phyloP scores from a whole-genome alignment of 2,329 filamentous ascomycete species.

The Tolypocladium paradoxum region DNA sequence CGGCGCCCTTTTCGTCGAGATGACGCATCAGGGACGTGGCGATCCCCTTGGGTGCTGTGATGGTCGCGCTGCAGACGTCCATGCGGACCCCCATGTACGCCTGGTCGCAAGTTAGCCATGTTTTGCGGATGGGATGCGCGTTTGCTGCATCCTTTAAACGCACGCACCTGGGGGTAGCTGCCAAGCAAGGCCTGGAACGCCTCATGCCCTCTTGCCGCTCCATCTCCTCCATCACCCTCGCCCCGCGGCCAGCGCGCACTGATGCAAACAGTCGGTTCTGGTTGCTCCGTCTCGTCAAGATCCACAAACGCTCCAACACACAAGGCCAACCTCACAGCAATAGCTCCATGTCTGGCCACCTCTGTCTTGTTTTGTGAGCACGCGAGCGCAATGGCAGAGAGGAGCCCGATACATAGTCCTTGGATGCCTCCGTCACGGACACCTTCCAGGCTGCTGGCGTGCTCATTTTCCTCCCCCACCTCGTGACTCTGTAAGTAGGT shows the following conservation, averaged over 20 bases:
- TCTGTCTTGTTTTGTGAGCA: not conserved
- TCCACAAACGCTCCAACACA: not conserved
- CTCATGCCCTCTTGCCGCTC: no score
- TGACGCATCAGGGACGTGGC: not conserved
- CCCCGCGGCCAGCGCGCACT: not conserved
- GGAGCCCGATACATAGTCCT: not conserved
- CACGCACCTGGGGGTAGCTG: not conserved
- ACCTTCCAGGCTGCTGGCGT: not conserved
- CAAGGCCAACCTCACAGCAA: not conserved
- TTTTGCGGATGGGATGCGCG: not conserved
- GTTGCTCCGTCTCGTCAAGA: not conserved
- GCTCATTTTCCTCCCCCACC: not conserved
- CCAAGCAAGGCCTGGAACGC: not conserved
- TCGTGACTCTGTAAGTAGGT: not conserved
- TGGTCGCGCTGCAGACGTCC: not conserved
- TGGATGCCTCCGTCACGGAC: not conserved
- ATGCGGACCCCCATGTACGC: not conserved
- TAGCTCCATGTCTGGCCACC: not conserved
- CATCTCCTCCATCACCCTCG: not conserved
- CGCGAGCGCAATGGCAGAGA: not conserved
- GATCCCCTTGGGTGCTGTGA: not conserved
- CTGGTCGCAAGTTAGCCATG: not conserved
- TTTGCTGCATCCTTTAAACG: not conserved
- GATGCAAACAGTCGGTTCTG: not conserved
- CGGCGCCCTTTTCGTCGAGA: not conserved